Base-by-base conservation (phyloP, 768 basidiomycete species). In the Boletus vinaceobasis region DNA sequence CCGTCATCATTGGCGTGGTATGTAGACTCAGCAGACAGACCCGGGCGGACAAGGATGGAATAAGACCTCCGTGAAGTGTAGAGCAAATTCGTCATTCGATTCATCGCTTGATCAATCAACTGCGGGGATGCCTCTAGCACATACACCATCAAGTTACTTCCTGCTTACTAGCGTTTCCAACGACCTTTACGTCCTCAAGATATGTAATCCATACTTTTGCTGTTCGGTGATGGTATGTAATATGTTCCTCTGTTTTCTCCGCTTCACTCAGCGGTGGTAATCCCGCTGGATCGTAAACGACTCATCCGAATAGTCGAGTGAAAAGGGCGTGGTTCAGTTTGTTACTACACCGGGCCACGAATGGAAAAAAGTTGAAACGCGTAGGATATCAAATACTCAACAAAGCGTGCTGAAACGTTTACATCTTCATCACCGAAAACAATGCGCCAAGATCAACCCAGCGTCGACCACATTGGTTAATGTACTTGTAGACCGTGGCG, bases 401-500 rank as follows among this genome's bases (percentile, higher is more conserved):
- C 32, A 32, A 35, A 38, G 5, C 23, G 46, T 47, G 39, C 19
- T 35, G 10, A 58, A 21, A 42, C 33, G 14, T 54, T 71, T 65
- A 86, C 46, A 84, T 31, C 60, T 82, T 87, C 84, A 95, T 87
- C 65, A 85, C 88, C 31, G 88, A 85, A 73, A 99, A 98, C 49
- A 99, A 73, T 5, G 76, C 65, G 36, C 77, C 75, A 61, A 99
- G 78, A 61, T 91, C 85, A 17, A 99, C 91, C 87, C 91, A 98
- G 54, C 92, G 81, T 59, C 95, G 78, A 36, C 91, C 95, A 70
- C 87, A 93, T 66, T 86, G 83, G 57, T 90, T 79, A n/a, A 98
- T 78, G 66, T 97, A 91, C 65, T 83, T 86, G 53, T 90, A 78
- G 0, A 90, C 86, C 17, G 84, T 83, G 0, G 63, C 68, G 0